Evolutionary conservation across 108 stramenopile species (phyloP).

Genomic region (Skeletonema grethae): DNA sequence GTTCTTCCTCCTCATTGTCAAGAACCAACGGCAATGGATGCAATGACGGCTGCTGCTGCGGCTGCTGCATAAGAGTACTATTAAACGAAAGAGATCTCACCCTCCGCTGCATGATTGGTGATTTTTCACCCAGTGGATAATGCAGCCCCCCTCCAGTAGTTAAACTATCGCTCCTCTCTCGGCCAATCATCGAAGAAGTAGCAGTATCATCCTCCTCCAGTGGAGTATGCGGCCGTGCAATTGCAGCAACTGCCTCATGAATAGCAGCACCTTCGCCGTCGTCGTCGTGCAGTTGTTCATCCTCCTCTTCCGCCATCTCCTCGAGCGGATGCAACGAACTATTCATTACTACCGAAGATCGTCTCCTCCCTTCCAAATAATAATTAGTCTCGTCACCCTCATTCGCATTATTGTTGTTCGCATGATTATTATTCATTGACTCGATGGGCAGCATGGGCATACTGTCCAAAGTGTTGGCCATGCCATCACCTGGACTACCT

Average conservation of each 20-base stretch:
- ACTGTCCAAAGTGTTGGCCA: conserved; percentile 59
- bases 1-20: too few relatives aligned
- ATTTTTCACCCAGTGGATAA: conserved; percentile 9
- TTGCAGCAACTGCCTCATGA: background rate
- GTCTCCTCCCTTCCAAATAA: background rate
- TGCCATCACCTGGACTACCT: conserved; percentile 66
- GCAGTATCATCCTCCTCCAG: background rate
- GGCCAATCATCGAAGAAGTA: background rate
- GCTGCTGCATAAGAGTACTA: background rate
- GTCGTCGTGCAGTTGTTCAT: background rate
- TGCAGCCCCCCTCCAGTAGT: conserved; percentile 14
- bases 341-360: background rate
- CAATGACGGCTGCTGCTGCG: background rate
- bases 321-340: background rate
- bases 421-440: background rate
- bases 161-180: conserved; percentile 5
- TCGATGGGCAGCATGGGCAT: conserved; percentile 23
- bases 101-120: conserved; percentile 14
- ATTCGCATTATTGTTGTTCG: background rate
- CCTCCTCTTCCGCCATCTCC: background rate
- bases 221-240: background rate
- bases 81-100: background rate
- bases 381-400: too few relatives aligned
- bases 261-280: background rate
- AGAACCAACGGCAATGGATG: too few relatives aligned